Base-by-base conservation (phyloP, 768 basidiomycete species). In the Cyathus striatus region DNA sequence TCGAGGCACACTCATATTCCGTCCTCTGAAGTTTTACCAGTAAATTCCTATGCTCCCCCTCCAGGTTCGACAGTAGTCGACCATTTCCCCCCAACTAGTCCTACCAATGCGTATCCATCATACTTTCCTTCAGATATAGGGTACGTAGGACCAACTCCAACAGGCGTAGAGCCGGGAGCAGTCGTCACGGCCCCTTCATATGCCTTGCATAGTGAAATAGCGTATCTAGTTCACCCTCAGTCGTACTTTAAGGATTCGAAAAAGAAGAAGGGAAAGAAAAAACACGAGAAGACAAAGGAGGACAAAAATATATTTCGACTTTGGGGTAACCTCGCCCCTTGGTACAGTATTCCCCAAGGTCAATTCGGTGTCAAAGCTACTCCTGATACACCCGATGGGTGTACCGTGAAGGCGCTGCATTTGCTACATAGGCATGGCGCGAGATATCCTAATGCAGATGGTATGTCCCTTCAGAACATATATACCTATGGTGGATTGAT, bases 251-350 rank as follows among this genome's bases (percentile, higher is more conserved):
- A n/a, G n/a, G n/a, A n/a, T n/a, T n/a, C n/a, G n/a, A n/a, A n/a
- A n/a, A n/a, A n/a, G n/a, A n/a, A n/a, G n/a, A n/a, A n/a, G n/a
- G 45, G n/a, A 40, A 54, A 59, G n/a, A 51, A 50, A 36, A 48
- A 49, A 47, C 53, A 57, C 38, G 52, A 43, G 33, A 56, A 55
- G 20, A 59, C 55, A 36, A 55, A 51, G 21, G 59, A 62, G 24
- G 57, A 66, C 7, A 90, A 87, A 49, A 77, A 84, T 54, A 53
- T 91, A 34, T 79, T 90, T 62, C 77, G 71, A 57, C 75, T 78
- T 33, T 92, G 90, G 90, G 90, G 90, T 1, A 91, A 90, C 54
- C 59, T 90, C 27, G 83, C 84, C 1, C 90, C 90, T 7, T 92
- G 90, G 90, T 91, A 83, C 58, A 87, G 83, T 49, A 80, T 88